Evolutionary conservation across 768 basidiomycete genomes (phyloP), one percentile per base, ranked within the genome.

Genomic region (Tubosaeta brunneosetosa): DNA sequence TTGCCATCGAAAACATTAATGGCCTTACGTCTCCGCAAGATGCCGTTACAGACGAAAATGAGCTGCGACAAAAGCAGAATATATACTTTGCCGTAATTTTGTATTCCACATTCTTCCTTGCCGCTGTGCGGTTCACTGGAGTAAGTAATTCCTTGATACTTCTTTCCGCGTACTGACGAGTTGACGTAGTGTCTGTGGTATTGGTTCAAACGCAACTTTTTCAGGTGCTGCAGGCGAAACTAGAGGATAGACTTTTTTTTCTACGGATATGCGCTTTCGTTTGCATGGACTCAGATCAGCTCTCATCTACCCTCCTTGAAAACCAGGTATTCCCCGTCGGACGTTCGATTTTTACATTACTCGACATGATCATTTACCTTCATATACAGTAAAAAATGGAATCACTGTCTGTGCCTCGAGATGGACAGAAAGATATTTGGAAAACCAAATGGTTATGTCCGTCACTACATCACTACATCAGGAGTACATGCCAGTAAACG

Each of bases 131-230:
- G 52, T 90, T 93, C 71, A 50, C 67, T 48, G 91, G 91, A 64
- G 90, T 91, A 68, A 56, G 88, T 79, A 19, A 6, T 31, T 37
- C 32, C 9, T 33, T 44, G 29, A 43, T 31, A 34, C 42, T 29
- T 52, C 19, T 54, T 40, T 50, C 26, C 6, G 44, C 3, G 16
- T 25, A 48, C 53, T 43, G 25, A 54, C 33, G 32, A 47, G n/a
- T 53, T 53, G 50, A 6, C 29, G 3, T 58, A 92, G 90, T 91
- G 89, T 67, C 64, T 92, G 59, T 89, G 65, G 67, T 92, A 91
- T 74, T 88, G 83, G 77, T 79, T 91, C 75, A 87, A 80, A 70
- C 81, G 88, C 57, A 90, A 91, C 69, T 69, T 92, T 47, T 91
- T 90, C 81, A 76, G 85, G 58, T 86, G 78, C 68, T 92, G 86